Evolutionary conservation across 2,329 filamentous ascomycete genomes (phyloP).

Genomic region (Aspergillus nomiae): DNA sequence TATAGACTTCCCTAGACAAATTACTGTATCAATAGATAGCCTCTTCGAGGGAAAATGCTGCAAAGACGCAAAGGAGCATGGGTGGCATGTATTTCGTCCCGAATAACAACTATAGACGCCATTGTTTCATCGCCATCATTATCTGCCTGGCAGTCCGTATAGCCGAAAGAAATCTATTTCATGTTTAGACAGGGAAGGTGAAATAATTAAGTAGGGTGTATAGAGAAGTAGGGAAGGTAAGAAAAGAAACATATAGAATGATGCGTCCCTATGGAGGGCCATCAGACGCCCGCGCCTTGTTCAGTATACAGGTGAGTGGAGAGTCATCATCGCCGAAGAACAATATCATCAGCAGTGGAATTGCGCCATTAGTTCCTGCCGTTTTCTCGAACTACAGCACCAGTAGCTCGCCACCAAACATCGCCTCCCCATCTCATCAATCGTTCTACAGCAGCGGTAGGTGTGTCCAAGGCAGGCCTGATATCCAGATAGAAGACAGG

Average conservation of each 20-base stretch:
- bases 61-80: neutral
- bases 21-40: neutral
- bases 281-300: conserved; percentile 30
- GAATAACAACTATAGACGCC: neutral
- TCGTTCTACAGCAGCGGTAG: conserved; percentile 77
- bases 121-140: neutral
- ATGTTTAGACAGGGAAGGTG: neutral
- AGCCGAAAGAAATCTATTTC: neutral
- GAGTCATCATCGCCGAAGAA: conserved; percentile 15
- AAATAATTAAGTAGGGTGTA: conserved; percentile 1
- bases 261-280: conserved; percentile 7
- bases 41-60: neutral
- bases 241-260: conserved; percentile 12
- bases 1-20: neutral
- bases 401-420: conserved; percentile 88
- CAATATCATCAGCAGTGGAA: neutral
- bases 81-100: neutral
- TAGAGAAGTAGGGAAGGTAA: conserved; percentile 7
- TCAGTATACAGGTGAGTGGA: conserved; percentile 27
- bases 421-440: conserved; percentile 88
- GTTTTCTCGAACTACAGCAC: conserved; percentile 58
- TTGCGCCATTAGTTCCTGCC: conserved; percentile 10
- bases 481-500: conserved; percentile 97
- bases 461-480: conserved; percentile 80
- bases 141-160: neutral